Percentiles rank a stretch among this genome's conserved stretches.
Conservation (phyloP, 805 yeast species). For the Kluyveromyces aestuarii region DNA sequence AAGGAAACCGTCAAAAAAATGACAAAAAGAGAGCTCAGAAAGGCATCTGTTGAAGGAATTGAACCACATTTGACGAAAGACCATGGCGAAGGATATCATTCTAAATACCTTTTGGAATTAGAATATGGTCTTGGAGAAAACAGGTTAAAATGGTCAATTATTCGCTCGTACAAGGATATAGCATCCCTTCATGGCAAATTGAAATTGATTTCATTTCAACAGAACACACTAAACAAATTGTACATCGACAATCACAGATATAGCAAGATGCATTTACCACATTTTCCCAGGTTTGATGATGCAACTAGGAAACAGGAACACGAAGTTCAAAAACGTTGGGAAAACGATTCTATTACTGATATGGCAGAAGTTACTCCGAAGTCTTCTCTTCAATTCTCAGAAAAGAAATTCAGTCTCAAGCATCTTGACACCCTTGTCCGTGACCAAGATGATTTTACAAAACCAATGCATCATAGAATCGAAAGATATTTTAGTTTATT, state of each 20-base stretch:
- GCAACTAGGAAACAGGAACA: conserved; percentile 2
- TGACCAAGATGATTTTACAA: conserved; percentile 17
- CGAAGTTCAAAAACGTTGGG: neutral
- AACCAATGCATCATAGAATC: conserved; percentile 31
- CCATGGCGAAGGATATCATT: conserved; percentile 17
- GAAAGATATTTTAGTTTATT: conserved; percentile 62
- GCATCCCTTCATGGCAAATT: conserved; percentile 61
- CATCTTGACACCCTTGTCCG: conserved; percentile 23
- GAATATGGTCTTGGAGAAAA: conserved; percentile 87
- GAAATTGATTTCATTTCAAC: conserved; percentile 43
- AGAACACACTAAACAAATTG: conserved; percentile 25
- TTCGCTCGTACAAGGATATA: conserved; percentile 64
- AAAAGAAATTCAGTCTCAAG: conserved; percentile 17
- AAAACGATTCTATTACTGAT: neutral
- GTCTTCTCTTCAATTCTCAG: conserved; percentile 12
- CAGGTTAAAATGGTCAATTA: conserved; percentile 70
- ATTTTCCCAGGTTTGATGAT: conserved; percentile 22
- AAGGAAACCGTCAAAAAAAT: conserved; percentile 29
- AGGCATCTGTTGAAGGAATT: neutral
- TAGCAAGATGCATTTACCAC: conserved; percentile 20
- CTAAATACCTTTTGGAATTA: conserved; percentile 55
- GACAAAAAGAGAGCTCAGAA: conserved; percentile 16
- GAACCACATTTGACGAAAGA: neutral
- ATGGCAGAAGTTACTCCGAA: conserved; percentile 7
- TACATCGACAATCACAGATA: conserved; percentile 20